Evolutionary conservation across 768 basidiomycete genomes (phyloP), one percentile per base, ranked within the genome.

Genomic region (Ramaria sp.): DNA sequence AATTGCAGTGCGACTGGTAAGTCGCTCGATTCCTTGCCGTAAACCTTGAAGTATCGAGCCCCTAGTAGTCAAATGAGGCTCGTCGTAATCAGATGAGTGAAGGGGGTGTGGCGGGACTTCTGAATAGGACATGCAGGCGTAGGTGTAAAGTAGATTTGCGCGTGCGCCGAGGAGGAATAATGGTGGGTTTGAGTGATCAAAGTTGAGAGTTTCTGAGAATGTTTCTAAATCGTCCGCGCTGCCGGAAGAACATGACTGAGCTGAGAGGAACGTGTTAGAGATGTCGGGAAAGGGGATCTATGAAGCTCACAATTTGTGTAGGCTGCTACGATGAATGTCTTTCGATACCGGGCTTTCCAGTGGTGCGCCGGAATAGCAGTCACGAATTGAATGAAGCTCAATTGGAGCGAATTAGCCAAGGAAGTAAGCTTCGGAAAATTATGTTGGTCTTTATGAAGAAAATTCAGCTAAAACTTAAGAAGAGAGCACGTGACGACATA

Each of bases 281-380:
- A 38, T 47, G 27, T 25, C 10, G 24, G 18, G 45, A 30, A 16
- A 16, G 8, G 1, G 28, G 36, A 45, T 52, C 25, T 20, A 8
- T 5, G 18, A 48, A 24, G 30, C 53, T 45, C 27, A 55, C 53
- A 8, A 24, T 55, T 44, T 13, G 42, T 28, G 44, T 47, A 55
- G 25, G 43, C 53, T 5, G 53, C 44, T 9, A 55, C 20, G 3
- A 55, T 25, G 24, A 55, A 55, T 5, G 53, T 55, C 16, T 55
- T 55, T 2, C 18, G 7, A 47, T 55, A 55, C 0, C 53, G 53
- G n/a, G 34, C 32, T 37, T 55, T 48, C 53, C 53, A 55, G 43
- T 55, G 32, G 25, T 48, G 34, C 28, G 53, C 53, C 20, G 22
- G 43, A 20, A 55, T 48, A 12, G 20, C 22, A 48, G 43, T 39